Percentiles rank a stretch among this genome's conserved stretches.
Evolutionary conservation across 352 stramenopile genomes (phyloP).

Genomic region (Globisporangium polare): DNA sequence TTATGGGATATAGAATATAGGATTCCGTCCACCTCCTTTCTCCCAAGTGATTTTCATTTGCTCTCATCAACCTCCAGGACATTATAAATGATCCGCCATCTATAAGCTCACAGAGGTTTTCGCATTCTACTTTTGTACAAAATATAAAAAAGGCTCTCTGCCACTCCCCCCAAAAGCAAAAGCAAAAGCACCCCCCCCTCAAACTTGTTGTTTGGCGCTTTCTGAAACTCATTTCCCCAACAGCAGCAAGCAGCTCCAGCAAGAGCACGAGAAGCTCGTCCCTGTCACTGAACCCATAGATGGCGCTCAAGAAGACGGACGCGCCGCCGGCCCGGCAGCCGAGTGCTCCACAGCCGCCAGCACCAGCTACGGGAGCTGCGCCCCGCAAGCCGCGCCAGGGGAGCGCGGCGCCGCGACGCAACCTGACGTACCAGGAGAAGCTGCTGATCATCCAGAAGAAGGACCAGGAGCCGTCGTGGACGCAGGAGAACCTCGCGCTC

Average conservation of each 20-base stretch:
- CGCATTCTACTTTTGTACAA: conserved; percentile 13
- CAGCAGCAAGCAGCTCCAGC: not conserved
- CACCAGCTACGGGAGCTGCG: not conserved
- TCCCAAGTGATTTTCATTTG: not conserved
- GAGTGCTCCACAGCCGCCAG: not conserved
- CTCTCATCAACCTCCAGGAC: not conserved
- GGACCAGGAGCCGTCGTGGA: conserved; percentile 45
- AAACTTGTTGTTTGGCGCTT: not conserved
- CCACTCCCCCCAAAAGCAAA: not conserved
- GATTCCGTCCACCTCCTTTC: not conserved
- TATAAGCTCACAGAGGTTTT: conserved; percentile 8
- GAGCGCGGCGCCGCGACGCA: conserved; percentile 23
- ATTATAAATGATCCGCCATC: conserved; percentile 1
- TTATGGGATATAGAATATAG: too few relatives aligned
- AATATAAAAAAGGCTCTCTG: conserved; percentile 8
- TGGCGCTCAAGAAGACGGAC: conserved; percentile 4
- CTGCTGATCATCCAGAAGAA: conserved; percentile 55
- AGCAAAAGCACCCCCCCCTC: too few relatives aligned
- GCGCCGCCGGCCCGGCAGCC: not conserved
- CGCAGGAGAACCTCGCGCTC: conserved; percentile 42
- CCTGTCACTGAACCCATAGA: too few relatives aligned
- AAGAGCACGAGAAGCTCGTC: not conserved
- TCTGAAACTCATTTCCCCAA: conserved; percentile 6
- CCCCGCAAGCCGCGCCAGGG: not conserved
- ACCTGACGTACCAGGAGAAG: conserved; percentile 66